These are phyloP conservation scores for Morella rubra DNA, from an alignment of 306 rosid species.

Conservation along the genomic window DNA sequence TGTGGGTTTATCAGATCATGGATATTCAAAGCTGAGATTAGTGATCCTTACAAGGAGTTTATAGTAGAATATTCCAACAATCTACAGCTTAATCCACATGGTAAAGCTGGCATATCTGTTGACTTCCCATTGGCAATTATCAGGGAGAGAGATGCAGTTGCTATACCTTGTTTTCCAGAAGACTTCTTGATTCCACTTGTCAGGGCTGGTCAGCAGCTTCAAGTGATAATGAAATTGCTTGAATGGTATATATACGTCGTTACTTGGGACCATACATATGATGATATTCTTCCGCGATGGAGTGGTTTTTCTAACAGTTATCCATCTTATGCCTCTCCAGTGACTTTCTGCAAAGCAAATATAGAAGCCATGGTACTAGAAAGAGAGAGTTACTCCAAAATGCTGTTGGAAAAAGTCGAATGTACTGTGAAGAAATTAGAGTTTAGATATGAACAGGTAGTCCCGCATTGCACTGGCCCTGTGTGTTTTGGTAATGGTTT, in stretches of 20 bases:
- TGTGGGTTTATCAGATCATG: constrained; percentile 86
- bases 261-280: constrained; percentile 46
- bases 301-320: constrained; percentile 60
- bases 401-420: constrained; percentile 65
- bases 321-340: constrained; percentile 51
- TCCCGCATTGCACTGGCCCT: constrained; percentile 38
- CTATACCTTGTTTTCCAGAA: constrained; percentile 76
- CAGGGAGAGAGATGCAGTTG: constrained; percentile 75
- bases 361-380: constrained; percentile 58
- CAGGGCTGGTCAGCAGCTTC: constrained; percentile 96
- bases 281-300: constrained; percentile 88
- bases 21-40: constrained; percentile 93
- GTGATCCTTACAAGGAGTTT: constrained; percentile 89
- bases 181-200: constrained; percentile 71
- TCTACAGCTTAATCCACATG: constrained; percentile 33
- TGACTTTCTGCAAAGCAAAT: constrained; percentile 60
- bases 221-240: constrained; percentile 81
- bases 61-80: constrained; percentile 53
- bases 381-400: constrained; percentile 66
- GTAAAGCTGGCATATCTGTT: constrained; percentile 40
- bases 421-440: constrained; percentile 51
- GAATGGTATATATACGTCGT: constrained; percentile 69
- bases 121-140: constrained; percentile 57
- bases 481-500: constrained; percentile 39
- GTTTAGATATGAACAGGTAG: constrained; percentile 73